These are phyloP conservation scores for Fusarium pilosicola DNA, from an alignment of 2,329 filamentous ascomycete genomes.

Conservation along the genomic window DNA sequence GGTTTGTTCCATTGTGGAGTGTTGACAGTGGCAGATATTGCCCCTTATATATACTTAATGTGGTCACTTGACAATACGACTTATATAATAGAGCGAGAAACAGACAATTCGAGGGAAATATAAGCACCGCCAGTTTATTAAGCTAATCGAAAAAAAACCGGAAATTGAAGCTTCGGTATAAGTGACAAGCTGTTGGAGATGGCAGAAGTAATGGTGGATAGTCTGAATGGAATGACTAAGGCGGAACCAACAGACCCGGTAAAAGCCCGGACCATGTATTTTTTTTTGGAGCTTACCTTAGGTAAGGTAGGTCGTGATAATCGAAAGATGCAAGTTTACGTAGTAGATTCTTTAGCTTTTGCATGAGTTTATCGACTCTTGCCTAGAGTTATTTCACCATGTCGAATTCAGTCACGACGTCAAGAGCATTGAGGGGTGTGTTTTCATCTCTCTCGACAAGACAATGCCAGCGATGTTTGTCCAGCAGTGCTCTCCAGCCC, in stretches of 20 bases:
- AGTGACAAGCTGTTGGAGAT: conserved; percentile 11
- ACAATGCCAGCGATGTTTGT: conserved; percentile 57
- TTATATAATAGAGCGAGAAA: conserved; percentile 5
- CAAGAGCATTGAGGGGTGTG: conserved; percentile 50
- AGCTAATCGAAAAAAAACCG: neutral
- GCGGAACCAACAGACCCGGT: conserved; percentile 16
- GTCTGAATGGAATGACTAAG: conserved; percentile 43
- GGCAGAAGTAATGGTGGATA: conserved; percentile 6
- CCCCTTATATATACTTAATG: conserved; percentile 8
- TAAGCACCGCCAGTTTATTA: conserved; percentile 2
- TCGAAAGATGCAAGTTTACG: conserved; percentile 44
- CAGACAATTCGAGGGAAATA: neutral
- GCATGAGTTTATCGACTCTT: conserved; percentile 24
- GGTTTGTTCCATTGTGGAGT: conserved; percentile 44
- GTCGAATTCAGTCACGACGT: conserved; percentile 51
- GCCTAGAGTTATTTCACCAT: conserved; percentile 45
- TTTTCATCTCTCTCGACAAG: conserved; percentile 47
- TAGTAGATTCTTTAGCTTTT: conserved; percentile 33
- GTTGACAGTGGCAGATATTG: neutral
- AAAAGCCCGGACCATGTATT: conserved; percentile 42
- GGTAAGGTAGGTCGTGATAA: conserved; percentile 15
- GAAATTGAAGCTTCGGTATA: conserved; percentile 14
- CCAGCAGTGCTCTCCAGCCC: conserved; percentile 48
- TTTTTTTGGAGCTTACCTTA: conserved; percentile 37
- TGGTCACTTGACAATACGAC: conserved; percentile 30